Base-by-base conservation (phyloP, 2,329 filamentous ascomycete genomes). In the Penicillium sp. region DNA sequence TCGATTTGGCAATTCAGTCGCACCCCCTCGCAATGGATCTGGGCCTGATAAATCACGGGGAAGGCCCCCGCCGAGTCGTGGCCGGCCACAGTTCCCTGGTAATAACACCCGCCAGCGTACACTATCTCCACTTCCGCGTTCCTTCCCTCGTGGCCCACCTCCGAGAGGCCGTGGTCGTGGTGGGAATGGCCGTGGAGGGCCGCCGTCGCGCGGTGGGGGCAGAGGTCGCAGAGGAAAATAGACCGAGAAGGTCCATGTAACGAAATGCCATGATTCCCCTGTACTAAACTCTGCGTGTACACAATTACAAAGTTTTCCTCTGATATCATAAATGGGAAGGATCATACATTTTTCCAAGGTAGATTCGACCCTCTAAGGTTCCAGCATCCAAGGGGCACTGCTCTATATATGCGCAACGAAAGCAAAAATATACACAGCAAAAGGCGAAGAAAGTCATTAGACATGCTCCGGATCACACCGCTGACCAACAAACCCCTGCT, bases 401-500 rank as follows among this genome's bases (percentile, higher is more conserved):
- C 8, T 37, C 33, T 37, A 37, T 37, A 37, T 20, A 31, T 15
- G n/a, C 14, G 12, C 29, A 12, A 12, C 29, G 1, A 31, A 31
- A 31, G 29, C 29, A 31, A 31, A 45, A 45, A n/a, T n/a, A n/a
- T 27, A 27, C 15, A n/a, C 14, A 22, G 8, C 15, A 27, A 18
- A 48, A 48, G 7, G 18, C 18, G 5, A 20, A 22, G n/a, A 11
- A 22, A 22, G 20, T 15, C 22, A 51, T 35, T 44, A 15, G n/a
- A 11, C 45, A 49, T 48, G 51, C 20, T 65, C 64, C 44, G 66
- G 54, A 23, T 64, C 57, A 7, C 50, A 60, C 6, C 57, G 57
- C 22, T 65, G 58, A 23, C 86, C 87, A 49, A 82, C 79, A 67
- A 93, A 93, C 0, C 92, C 92, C 1, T 81, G 75, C 59, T 96